Evolutionary conservation across 1,139 yeast species (phyloP).

Genomic region (Chernovozyma aurita): DNA sequence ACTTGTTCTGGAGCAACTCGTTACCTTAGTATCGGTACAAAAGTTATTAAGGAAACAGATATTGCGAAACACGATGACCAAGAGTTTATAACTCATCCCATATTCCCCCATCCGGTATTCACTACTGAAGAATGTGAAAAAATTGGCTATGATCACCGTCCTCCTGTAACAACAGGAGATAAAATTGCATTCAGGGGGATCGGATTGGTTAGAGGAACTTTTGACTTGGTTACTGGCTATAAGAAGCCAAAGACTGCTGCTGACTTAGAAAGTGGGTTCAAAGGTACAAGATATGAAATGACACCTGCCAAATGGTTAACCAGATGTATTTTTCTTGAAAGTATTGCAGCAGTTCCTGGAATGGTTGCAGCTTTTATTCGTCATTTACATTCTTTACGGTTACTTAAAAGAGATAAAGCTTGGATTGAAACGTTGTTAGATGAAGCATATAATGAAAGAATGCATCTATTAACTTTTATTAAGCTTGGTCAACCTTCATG

Average conservation of each 20-base stretch:
- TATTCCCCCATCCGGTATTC: conserved; percentile 56
- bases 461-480: conserved; percentile 70
- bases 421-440: conserved; percentile 74
- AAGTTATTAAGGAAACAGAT: conserved; percentile 20
- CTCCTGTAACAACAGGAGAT: conserved; percentile 47
- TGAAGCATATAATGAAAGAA: conserved; percentile 77
- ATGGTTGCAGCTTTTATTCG: conserved; percentile 70
- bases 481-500: conserved; percentile 62
- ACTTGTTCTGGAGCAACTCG: neutral
- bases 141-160: conserved; percentile 50
- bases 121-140: conserved; percentile 41
- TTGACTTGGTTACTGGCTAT: conserved; percentile 67
- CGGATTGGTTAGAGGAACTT: conserved; percentile 40
- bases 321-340: conserved; percentile 64
- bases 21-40: conserved; percentile 25
- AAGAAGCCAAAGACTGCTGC: conserved; percentile 40
- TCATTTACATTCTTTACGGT: conserved; percentile 58
- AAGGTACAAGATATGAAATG: conserved; percentile 52
- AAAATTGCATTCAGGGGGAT: conserved; percentile 48
- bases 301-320: conserved; percentile 65
- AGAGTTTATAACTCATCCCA: conserved; percentile 37
- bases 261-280: conserved; percentile 30
- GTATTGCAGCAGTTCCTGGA: conserved; percentile 79
- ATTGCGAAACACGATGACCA: conserved; percentile 24
- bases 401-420: conserved; percentile 64